Evolutionary conservation across 1,284 basidiomycete genomes (phyloP), one percentile per base, ranked within the genome.

Genomic region (Trametes hirsuta): DNA sequence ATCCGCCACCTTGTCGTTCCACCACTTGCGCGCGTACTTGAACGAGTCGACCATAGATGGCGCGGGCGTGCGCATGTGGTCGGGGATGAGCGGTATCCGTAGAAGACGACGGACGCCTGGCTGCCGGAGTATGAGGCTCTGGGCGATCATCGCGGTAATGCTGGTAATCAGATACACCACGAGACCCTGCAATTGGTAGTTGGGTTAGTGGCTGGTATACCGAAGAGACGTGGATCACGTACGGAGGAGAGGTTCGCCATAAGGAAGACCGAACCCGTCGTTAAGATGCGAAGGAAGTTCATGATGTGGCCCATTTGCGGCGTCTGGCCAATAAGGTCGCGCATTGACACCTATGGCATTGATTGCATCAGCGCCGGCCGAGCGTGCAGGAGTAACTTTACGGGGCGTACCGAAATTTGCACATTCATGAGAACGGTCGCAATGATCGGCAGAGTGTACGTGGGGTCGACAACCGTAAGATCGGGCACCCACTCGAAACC

Each of bases 401-500:
- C 10, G 8, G 49, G 1, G 76, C 90, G 53, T 66, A 92, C 90
- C 71, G 79, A 76, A 37, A 95, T 82, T 61, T 95, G 92, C 11
- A 84, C 59, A 58, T 95, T 88, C 59, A 94, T 90, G 12, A 81
- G 79, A 40, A 78, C 77, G 58, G 87, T 82, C 64, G 81, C 85
- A 30, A 82, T 76, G 35, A 90, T 71, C 0, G 97, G 96, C 41
- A 98, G 77, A 21, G 91, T 78, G 68, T 84, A 93, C 58, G 84
- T 88, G 4, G 96, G 94, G 72, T 96, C 94, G 3, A 87, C 73
- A 1, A 82, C 72, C 0, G 94, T 94, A 60, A 99, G 75, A 74
- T 98, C 91, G 0, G 85, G 85, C 39, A 97, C 76, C 80, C 90
- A 89, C 45, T 75, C 79, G 15, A 95, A 75, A 0, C 96, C 95